phyloP scores from a whole-genome alignment of 192 early-diverging fungal genomes.

The Chytriomyces confervae region DNA sequence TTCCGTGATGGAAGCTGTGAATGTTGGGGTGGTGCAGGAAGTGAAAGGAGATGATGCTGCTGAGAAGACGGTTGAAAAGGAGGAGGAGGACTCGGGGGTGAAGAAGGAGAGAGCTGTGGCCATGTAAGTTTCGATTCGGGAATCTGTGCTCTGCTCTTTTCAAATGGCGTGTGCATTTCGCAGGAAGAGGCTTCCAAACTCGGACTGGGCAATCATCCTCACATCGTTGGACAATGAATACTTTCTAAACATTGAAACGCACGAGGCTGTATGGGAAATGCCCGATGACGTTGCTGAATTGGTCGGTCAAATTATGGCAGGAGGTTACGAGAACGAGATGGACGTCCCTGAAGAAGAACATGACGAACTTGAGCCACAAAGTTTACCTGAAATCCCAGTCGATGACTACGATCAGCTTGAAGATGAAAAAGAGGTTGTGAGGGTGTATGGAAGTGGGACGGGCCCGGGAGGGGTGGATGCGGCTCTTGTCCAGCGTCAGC shows the following conservation, averaged over 20 bases:
- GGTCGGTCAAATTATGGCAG: conserved; percentile 58
- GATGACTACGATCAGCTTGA: conserved; percentile 31
- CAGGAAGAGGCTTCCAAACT: conserved; percentile 69
- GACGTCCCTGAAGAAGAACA: conserved; percentile 38
- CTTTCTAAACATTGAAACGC: conserved; percentile 75
- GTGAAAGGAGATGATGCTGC: conserved; percentile 2
- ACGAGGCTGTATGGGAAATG: conserved; percentile 73
- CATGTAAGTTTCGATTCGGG: not conserved
- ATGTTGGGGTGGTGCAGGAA: not conserved
- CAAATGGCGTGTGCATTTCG: not conserved
- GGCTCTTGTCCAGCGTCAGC: conserved; percentile 24
- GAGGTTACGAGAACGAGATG: conserved; percentile 42
- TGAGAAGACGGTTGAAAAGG: conserved; percentile 27
- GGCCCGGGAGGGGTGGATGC: not conserved
- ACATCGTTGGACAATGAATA: conserved; percentile 76
- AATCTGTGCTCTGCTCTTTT: conserved; percentile 3
- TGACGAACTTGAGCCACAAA: not conserved
- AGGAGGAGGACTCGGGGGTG: not conserved
- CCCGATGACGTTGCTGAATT: conserved; percentile 61
- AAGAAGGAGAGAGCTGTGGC: not conserved
- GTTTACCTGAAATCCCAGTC: not conserved
- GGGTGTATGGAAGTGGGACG: conserved; percentile 27
- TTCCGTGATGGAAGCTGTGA: not conserved
- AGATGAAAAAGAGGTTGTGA: conserved; percentile 35
- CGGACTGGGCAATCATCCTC: conserved; percentile 74